These are phyloP conservation scores for Domatiomyces globalis DNA, from an alignment of 2,329 filamentous ascomycete genomes.

Conservation along the genomic window DNA sequence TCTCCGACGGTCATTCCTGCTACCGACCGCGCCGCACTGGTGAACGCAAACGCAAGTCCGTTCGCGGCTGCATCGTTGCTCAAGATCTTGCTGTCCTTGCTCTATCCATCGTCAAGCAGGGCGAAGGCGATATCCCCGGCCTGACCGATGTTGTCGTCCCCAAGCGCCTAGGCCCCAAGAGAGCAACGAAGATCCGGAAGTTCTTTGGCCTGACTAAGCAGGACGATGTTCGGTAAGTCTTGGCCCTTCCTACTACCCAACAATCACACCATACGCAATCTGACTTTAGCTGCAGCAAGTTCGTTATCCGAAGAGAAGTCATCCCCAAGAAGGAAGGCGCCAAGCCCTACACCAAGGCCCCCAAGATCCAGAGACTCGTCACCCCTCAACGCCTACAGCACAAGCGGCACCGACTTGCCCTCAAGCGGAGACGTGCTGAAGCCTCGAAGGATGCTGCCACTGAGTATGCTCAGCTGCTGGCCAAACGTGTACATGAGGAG, in stretches of 20 bases:
- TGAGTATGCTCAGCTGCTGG: conserved; percentile 91
- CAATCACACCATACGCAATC: conserved; percentile 16
- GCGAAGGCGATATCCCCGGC: conserved; percentile 83
- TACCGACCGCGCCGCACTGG: conserved; percentile 95
- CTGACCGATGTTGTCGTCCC: conserved; percentile 96
- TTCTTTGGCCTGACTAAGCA: conserved; percentile 99
- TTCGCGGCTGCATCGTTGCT: conserved; percentile 97
- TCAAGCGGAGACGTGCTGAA: conserved; percentile 97
- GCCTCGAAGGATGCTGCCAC: conserved; percentile 97
- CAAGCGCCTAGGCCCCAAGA: conserved; percentile 99
- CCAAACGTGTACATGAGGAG: conserved; percentile 94
- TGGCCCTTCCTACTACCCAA: conserved; percentile 10
- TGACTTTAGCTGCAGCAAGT: conserved; percentile 77
- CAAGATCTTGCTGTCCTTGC: conserved; percentile 91
- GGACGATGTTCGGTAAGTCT: conserved; percentile 85
- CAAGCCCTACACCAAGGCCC: conserved; percentile 98
- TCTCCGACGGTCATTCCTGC: conserved; percentile 94
- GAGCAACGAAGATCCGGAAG: conserved; percentile 97
- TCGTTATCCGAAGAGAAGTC: conserved; percentile 98
- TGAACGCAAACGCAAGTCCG: conserved; percentile 98
- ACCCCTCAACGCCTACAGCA: conserved; percentile 99
- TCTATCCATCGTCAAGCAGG: conserved; percentile 94
- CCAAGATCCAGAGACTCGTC: conserved; percentile 98
- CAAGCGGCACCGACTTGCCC: conserved; percentile 94
- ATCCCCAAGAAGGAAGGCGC: conserved; percentile 95